Percentiles rank a stretch among this genome's conserved stretches.
These are phyloP conservation scores for Parsonsia alboflavescens DNA, from an alignment of 257 asterid species.

Conservation along the genomic window DNA sequence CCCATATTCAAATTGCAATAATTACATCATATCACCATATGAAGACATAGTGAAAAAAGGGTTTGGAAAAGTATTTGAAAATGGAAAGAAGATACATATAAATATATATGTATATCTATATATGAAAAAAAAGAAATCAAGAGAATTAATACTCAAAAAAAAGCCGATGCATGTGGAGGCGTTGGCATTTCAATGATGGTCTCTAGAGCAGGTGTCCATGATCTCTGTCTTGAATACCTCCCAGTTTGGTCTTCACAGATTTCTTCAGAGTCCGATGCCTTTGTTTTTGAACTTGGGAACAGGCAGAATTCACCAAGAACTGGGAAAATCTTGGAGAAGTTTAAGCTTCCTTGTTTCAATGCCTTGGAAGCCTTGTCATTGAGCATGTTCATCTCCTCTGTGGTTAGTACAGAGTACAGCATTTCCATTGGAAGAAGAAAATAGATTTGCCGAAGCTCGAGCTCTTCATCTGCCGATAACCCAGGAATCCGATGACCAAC, in stretches of 20 bases:
- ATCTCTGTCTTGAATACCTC: conserved; percentile 48
- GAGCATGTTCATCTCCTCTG: conserved; percentile 42
- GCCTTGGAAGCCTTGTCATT: conserved; percentile 33
- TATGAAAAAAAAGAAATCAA: neutral
- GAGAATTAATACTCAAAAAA: neutral
- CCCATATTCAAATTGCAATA: conserved; percentile 9
- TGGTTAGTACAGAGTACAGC: conserved; percentile 63
- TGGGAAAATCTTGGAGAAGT: conserved; percentile 46
- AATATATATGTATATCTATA: too few relatives aligned
- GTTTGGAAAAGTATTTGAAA: neutral
- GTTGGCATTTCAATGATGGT: conserved; percentile 68
- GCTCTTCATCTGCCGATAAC: conserved; percentile 50
- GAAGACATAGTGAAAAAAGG: neutral
- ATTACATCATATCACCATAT: neutral
- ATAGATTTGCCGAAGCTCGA: conserved; percentile 43
- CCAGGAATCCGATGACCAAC: conserved; percentile 57
- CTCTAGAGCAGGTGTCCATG: conserved; percentile 74
- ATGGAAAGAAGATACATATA: neutral
- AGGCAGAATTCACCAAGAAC: conserved; percentile 42
- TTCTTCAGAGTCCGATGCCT: conserved; percentile 11
- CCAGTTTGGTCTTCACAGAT: conserved; percentile 16
- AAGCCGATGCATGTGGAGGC: conserved; percentile 27
- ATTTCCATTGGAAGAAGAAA: conserved; percentile 64
- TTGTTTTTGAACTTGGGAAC: conserved; percentile 30
- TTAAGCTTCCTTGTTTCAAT: conserved; percentile 30